Base-by-base conservation (phyloP, 176 grass and related monocot genomes). In the Oryza rufipogon region DNA sequence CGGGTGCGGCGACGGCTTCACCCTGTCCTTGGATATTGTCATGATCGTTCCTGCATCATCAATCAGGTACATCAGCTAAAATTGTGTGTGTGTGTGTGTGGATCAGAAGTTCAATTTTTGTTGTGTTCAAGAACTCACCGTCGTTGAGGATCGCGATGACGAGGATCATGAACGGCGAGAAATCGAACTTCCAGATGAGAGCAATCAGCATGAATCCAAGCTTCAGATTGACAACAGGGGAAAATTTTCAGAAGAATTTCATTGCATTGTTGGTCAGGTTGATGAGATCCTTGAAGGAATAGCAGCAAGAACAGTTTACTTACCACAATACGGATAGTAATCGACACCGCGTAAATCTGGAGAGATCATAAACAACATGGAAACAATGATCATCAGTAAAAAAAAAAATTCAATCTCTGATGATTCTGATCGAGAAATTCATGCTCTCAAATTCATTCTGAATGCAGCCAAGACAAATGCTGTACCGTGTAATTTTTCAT, bases 291-390 rank as follows among this genome's bases (percentile, higher is more conserved):
- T 68, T 58, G 3, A 15, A 7, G 2, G 22, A 1, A 1, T 42
- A 5, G 36, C 22, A 41, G 33, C 1, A 20, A 39, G 22, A 58
- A 63, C 58, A 63, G 0, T 74, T 1, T 20, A 83, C 97, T 89
- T 94, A 99, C 97, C 82, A 99, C 97, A n/a, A 99, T 99, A 89
- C 97, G 97, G 30, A 99, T 94, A 26, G 97, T 99, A 60, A 99
- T 99, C 11, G 93, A 99, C 66, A 99, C 93, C 1, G 97, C 97
- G 68, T 99, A 99, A 20, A 99, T 99, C 97, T 99, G 77, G 20
- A 63, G 2, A 28, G 3, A 23, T 1, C 52, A 33, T 47, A 7
- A 39, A 56, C 4, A 87, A 48, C n/a, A 83, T 48, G 26, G 75
- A 7, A 36, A 91, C 8, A 90, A 51, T 54, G 13, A 39, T 13